These are phyloP conservation scores for Vitis amurensis DNA, from an alignment of 164 flowering plant species.

Conservation along the genomic window DNA sequence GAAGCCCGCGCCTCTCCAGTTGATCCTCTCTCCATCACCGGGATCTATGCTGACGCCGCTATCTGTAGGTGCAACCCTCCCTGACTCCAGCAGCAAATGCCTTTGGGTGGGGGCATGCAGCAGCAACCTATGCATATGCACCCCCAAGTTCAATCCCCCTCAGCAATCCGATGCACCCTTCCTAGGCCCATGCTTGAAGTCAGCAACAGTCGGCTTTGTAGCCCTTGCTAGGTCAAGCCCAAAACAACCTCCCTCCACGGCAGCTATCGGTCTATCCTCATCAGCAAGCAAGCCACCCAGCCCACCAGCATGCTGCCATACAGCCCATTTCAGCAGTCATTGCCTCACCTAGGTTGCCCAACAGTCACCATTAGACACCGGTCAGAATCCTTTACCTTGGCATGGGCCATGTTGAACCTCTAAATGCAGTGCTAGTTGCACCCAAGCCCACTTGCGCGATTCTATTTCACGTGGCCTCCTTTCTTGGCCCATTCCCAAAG, in stretches of 20 bases:
- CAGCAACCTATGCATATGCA: slow-evolving; percentile 33
- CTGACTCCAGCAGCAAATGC: slow-evolving; percentile 52
- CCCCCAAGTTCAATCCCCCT: slow-evolving; percentile 42
- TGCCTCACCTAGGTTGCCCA: slow-evolving; percentile 39
- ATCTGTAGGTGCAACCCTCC: slow-evolving; percentile 1
- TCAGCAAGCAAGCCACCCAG: slow-evolving; percentile 39
- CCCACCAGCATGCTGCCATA: slow-evolving; percentile 41
- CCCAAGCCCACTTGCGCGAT: slow-evolving; percentile 8
- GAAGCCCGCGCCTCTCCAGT: no score
- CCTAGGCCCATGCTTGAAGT: slow-evolving; percentile 43
- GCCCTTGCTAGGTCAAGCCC: slow-evolving; percentile 44
- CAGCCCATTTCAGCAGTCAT: slow-evolving; percentile 46
- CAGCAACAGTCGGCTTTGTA: slow-evolving; percentile 42
- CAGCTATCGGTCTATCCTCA: slow-evolving; percentile 42
- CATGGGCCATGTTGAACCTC: slow-evolving; percentile 40
- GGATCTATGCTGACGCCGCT: no score
- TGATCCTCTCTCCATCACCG: no score
- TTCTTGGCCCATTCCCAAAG: no score
- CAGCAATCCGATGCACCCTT: slow-evolving; percentile 54
- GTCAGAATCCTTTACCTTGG: slow-evolving; percentile 38
- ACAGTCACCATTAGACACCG: slow-evolving; percentile 28
- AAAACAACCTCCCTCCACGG: slow-evolving; percentile 36
- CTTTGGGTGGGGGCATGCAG: slow-evolving; percentile 29
- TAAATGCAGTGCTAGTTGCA: slow-evolving; percentile 52
- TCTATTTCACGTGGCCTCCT: no score